Evolutionary conservation across 805 yeast genomes (phyloP), one percentile per base, ranked within the genome.

Genomic region (Yarrowia keelungensis): DNA sequence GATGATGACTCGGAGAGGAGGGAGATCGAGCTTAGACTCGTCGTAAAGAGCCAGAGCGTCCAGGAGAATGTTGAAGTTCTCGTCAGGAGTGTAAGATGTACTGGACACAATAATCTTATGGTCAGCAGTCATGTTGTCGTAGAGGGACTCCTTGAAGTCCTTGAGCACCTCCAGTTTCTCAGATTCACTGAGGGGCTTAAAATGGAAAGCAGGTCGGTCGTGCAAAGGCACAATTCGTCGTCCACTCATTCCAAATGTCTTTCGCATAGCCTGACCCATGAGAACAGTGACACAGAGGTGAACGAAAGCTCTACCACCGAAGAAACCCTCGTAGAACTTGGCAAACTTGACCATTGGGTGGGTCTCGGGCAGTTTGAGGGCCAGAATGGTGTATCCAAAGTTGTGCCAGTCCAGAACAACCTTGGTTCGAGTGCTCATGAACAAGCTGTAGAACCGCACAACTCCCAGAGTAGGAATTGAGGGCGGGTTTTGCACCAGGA

Each of bases 361-460:
- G 42, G 78, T 79, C 62, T 78, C 76, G 5, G 82, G 75, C 72
- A 86, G 86, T 72, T 87, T 87, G 74, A 94, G 76, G 67, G 89
- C 88, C 69, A 95, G 78, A 36, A 95, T 91, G 1, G 97, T 85
- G 77, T 86, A 94, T 49, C 96, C 97, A 73, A 95, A 81, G 77
- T 95, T 95, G 78, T 95, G 99, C 99, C 99, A 95, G 78, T 95
- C 99, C 61, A 95, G 85, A 22, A 95, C 83, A 32, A 94, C 78
- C 74, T 84, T 83, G 5, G 93, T 81, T 2, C 86, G 82, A 12
- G 85, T 83, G 51, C 86, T 76, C 70, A 81, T 78, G 16, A 85
- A 43, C 54, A 80, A 77, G 69, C 85, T 84, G 75, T 85, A 86
- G 0, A 88, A 26, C 1, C 89, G 83, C 0, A 86, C 82, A 2